Evolutionary conservation across 2,329 filamentous ascomycete genomes (phyloP), one percentile per base, ranked within the genome.

Genomic region (Calonectria pseudoturangicola): DNA sequence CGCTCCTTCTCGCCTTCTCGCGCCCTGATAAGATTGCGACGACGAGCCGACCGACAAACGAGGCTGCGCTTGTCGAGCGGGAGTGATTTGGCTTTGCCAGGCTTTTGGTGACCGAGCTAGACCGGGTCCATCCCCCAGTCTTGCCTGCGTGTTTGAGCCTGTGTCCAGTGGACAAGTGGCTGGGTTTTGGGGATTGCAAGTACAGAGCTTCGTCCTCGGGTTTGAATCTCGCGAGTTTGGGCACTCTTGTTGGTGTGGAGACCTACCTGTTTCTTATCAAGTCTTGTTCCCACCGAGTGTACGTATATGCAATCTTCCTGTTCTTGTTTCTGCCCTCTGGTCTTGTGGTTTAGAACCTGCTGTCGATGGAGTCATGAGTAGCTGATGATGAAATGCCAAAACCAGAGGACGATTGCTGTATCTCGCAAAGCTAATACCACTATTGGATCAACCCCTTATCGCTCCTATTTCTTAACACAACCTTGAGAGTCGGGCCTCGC

Each of bases 181-280:
- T 76, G 70, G 69, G 74, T 60, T 63, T 66, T 71, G 75, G 80
- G 79, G 83, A 83, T 81, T 81, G 82, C 78, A 88, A 90, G 90
- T 88, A 92, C 85, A 91, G 90, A 92, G 90, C 90, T 91, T 90
- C 89, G 85, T 92, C 89, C 90, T 88, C 84, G 83, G 79, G 81
- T 84, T 85, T 85, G 79, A 75, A 76, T 73, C 71, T 73, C 68
- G 73, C 67, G 43, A 67, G 68, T 70, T 73, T 33, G 75, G 73
- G 73, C 65, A 48, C 69, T 76, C 74, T 63, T 63, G 77, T 72
- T 73, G 72, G 73, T 73, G 70, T 73, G 70, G 75, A 74, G 66
- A 60, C 54, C n/a, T 60, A 39, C 21, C 54, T 60, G 43, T 66
- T 74, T 72, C 51, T 63, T 70, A 71, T 72, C 68, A 68, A 68